Base-by-base conservation (phyloP, 2,329 filamentous ascomycete species). In the Aureobasidium sp. region DNA sequence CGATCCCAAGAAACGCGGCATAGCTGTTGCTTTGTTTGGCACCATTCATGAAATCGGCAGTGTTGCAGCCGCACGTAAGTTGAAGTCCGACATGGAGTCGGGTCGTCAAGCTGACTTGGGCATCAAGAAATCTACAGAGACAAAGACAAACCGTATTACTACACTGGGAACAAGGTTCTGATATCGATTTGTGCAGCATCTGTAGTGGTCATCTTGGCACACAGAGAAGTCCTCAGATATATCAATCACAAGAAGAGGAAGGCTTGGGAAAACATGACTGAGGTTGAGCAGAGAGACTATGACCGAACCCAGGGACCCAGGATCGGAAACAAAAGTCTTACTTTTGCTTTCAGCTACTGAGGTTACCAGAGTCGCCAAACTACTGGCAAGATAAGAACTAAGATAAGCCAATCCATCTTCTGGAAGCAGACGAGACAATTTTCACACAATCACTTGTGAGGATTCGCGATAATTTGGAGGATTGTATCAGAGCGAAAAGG, bases 111-210 rank as follows among this genome's bases (percentile, higher is more conserved):
- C 51, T 55, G 38, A 55, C 19, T 17, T 21, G 10, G 23, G n/a
- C 4, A 3, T 9, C 19, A 31, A 55, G 51, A 83, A 64, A 79
- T 82, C 61, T 83, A 83, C 65, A 75, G 79, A 21, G 66, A 68
- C 2, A 73, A 77, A 55, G 83, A 85, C 60, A 74, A 75, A 8
- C 82, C 82, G 0, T 79, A 80, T 65, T 85, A 84, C 67, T 79
- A 81, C 61, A 75, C 66, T 3, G 83, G 83, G 8, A 85, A 85
- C 70, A 80, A 75, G 21, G 78, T 84, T 5, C 74, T 84, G 54
- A 77, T 86, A 31, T 79, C 74, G 1, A 74, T 85, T 50, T 72
- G 78, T 4, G 75, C 74, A 0, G 74, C 82, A 35, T 76, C 78
- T 23, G 66, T 84, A 9, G 68, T 77, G 0, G 65, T 78, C 0